Percentiles rank a stretch among this genome's conserved stretches.
Evolutionary conservation across 2,329 filamentous ascomycete genomes (phyloP).

Genomic region (Orbilia oligospora): DNA sequence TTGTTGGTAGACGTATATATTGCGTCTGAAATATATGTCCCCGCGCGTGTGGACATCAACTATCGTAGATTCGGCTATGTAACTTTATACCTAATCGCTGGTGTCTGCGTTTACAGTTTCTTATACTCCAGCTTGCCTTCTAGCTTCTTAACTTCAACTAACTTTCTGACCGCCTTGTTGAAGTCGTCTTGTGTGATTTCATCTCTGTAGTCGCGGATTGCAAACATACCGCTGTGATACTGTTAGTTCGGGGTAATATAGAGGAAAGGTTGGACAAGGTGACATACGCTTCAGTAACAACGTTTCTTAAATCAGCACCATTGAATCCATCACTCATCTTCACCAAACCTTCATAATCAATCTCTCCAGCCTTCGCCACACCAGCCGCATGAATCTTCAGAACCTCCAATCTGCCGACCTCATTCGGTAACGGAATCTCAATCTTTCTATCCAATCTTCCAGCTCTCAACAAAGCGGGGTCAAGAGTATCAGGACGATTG

Average conservation of each 20-base stretch:
- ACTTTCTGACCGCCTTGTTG: constrained; percentile 98
- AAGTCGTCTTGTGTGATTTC: constrained; percentile 98
- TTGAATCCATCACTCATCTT: constrained; percentile 99
- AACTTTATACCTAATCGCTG: constrained; percentile 12
- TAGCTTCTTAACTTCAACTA: constrained; percentile 96
- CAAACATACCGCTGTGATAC: constrained; percentile 82
- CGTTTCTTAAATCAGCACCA: constrained; percentile 95
- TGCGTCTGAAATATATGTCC: background rate
- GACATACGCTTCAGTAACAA: constrained; percentile 96
- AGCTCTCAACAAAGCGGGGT: constrained; percentile 90
- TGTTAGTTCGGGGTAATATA: constrained; percentile 62
- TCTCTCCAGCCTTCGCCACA: constrained; percentile 91
- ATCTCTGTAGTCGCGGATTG: constrained; percentile 98
- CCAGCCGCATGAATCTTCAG: constrained; percentile 94
- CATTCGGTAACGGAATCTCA: constrained; percentile 96
- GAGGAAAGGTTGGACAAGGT: constrained; percentile 1
- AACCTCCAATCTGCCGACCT: constrained; percentile 95
- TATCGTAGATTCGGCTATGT: constrained; percentile 11
- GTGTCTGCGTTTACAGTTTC: constrained; percentile 79
- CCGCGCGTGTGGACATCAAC: constrained; percentile 1
- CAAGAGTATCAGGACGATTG: constrained; percentile 95
- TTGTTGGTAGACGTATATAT: background rate
- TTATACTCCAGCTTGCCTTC: constrained; percentile 98
- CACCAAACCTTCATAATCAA: constrained; percentile 98
- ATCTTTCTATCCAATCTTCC: constrained; percentile 97